Percentiles rank a stretch among this genome's conserved stretches.
phyloP scores from a whole-genome alignment of 768 basidiomycete genomes.

The Suillus cothurnatus region DNA sequence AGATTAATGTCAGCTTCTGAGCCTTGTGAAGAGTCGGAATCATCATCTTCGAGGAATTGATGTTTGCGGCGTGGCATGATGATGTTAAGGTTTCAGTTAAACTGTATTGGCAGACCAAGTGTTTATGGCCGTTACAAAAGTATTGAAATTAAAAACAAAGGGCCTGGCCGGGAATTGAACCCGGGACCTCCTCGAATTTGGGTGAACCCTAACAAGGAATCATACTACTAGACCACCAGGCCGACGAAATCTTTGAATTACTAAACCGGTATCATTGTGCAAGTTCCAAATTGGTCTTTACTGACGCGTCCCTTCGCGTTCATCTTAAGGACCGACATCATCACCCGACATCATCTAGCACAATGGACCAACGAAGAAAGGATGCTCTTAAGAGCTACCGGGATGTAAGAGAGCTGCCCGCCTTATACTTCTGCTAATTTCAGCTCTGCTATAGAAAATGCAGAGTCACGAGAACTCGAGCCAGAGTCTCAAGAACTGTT shows the following conservation, averaged over 20 bases:
- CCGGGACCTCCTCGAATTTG: conserved; percentile 57
- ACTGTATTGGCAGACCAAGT: neutral
- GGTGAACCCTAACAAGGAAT: conserved; percentile 51
- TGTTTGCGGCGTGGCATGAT: conserved; percentile 79
- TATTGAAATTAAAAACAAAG: no score
- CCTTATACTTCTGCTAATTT: conserved; percentile 1
- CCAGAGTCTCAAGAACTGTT: conserved; percentile 88
- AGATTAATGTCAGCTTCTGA: conserved; percentile 54
- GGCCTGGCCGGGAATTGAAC: conserved; percentile 63
- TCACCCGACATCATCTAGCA: conserved; percentile 52
- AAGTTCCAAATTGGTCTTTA: neutral
- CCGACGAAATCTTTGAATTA: conserved; percentile 13
- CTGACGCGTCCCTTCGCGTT: conserved; percentile 13
- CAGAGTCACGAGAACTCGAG: conserved; percentile 85
- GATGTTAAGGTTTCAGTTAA: neutral
- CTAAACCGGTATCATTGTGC: neutral
- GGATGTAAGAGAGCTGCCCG: conserved; percentile 48
- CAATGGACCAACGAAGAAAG: conserved; percentile 69
- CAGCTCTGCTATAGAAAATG: conserved; percentile 73
- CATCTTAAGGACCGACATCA: conserved; percentile 19
- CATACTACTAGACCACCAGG: conserved; percentile 59
- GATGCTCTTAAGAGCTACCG: conserved; percentile 79
- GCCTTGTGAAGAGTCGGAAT: conserved; percentile 68
- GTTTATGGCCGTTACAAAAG: no score
- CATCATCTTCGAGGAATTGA: conserved; percentile 67